Conservation (phyloP, 2,329 filamentous ascomycete genomes). For the Alternaria conjuncta region DNA sequence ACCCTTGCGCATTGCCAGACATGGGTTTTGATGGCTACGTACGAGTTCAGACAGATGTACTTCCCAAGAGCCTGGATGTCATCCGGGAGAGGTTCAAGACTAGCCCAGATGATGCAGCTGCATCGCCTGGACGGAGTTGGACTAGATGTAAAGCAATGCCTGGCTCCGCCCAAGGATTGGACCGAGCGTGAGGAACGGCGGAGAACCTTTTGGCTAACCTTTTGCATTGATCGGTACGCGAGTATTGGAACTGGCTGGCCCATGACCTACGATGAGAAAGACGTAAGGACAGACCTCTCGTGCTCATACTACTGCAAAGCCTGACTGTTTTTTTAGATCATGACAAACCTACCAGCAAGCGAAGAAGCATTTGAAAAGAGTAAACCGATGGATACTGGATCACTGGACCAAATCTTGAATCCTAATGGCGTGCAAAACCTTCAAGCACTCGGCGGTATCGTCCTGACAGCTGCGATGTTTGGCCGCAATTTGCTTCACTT, state of each 20-base stretch:
- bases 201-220: constrained; percentile 94
- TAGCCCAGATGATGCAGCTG: constrained; percentile 90
- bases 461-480: constrained; percentile 87
- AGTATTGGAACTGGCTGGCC: constrained; percentile 98
- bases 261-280: constrained; percentile 88
- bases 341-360: constrained; percentile 81
- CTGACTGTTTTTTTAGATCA: constrained; percentile 60
- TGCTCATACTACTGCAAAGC: background rate
- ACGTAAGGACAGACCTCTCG: constrained; percentile 59
- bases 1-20: constrained; percentile 86
- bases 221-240: constrained; percentile 87
- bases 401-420: constrained; percentile 72
- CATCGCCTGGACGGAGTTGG: constrained; percentile 84
- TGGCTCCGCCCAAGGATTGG: constrained; percentile 88
- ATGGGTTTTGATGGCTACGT: constrained; percentile 78
- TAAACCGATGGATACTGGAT: constrained; percentile 73
- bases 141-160: constrained; percentile 89
- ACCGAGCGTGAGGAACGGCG: constrained; percentile 90
- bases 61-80: constrained; percentile 97
- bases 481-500: constrained; percentile 90
- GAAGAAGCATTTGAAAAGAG: constrained; percentile 87
- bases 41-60: constrained; percentile 98
- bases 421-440: constrained; percentile 76
- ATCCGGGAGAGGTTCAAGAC: constrained; percentile 77
- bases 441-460: constrained; percentile 78